phyloP scores from a whole-genome alignment of 2,329 filamentous ascomycete species.

The Teratosphaeria zuluensis region DNA sequence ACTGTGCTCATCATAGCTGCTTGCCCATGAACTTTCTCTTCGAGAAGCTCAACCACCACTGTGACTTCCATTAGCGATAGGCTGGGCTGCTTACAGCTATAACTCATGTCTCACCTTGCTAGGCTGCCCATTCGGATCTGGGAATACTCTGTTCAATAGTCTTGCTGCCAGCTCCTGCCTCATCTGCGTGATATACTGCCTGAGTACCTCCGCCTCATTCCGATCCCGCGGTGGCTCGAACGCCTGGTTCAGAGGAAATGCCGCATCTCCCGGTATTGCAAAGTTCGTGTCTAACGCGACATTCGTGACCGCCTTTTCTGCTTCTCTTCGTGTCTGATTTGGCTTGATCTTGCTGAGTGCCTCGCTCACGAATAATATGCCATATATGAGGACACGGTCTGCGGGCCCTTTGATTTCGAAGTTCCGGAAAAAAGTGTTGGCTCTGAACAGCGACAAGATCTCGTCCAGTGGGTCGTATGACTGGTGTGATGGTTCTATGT shows the following conservation, averaged over 20 bases:
- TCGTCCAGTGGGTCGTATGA: slow-evolving; percentile 96
- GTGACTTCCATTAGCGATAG: slow-evolving; percentile 34
- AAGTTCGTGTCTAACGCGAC: slow-evolving; percentile 88
- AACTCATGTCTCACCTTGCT: slow-evolving; percentile 42
- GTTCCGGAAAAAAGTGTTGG: slow-evolving; percentile 98
- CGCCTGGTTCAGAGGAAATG: slow-evolving; percentile 90
- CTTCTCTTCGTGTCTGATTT: slow-evolving; percentile 53
- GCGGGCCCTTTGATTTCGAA: slow-evolving; percentile 97
- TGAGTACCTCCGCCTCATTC: slow-evolving; percentile 78
- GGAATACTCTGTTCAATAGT: slow-evolving; percentile 78
- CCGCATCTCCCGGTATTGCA: slow-evolving; percentile 84
- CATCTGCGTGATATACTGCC: slow-evolving; percentile 85
- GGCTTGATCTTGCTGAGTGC: slow-evolving; percentile 81
- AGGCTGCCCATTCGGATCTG: slow-evolving; percentile 55
- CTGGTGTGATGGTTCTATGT: slow-evolving; percentile 70
- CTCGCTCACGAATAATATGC: slow-evolving; percentile 89
- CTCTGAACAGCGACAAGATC: slow-evolving; percentile 82
- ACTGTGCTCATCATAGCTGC: slow-evolving; percentile 28
- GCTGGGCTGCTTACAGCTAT: too few species aligned
- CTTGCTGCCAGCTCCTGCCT: slow-evolving; percentile 80
- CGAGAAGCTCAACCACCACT: slow-evolving; percentile 98
- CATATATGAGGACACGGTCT: slow-evolving; percentile 90
- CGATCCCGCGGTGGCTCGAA: slow-evolving; percentile 82
- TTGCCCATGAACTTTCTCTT: slow-evolving; percentile 99
- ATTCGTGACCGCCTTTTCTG: slow-evolving; percentile 74